Evolutionary conservation across 2,329 filamentous ascomycete genomes (phyloP).

Genomic region (Hymenoscyphus fructigenus): DNA sequence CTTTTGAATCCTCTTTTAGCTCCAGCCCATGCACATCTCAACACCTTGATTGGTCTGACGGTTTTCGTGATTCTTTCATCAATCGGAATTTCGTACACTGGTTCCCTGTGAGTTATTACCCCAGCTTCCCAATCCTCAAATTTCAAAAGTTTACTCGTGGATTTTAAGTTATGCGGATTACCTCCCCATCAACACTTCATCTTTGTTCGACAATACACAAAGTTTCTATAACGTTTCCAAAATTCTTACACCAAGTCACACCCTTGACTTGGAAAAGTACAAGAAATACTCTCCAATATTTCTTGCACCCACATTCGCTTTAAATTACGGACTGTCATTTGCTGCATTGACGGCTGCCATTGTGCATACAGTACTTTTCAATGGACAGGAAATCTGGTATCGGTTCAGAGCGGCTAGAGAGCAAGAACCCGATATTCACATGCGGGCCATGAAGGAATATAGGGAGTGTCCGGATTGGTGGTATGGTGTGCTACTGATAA

Average conservation of each 20-base stretch:
- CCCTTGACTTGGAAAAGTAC: conserved; percentile 63
- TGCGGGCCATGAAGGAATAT: conserved; percentile 56
- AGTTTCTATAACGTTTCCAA: conserved; percentile 61
- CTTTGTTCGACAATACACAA: conserved; percentile 71
- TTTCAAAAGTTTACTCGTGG: neutral
- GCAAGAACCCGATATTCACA: conserved; percentile 51
- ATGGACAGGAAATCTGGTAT: conserved; percentile 63
- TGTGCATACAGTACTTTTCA: conserved; percentile 65
- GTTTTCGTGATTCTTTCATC: conserved; percentile 62
- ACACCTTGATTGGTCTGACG: conserved; percentile 67
- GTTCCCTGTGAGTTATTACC: conserved; percentile 42
- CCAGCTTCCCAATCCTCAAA: neutral
- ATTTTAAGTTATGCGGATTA: conserved; percentile 55
- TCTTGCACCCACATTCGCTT: conserved; percentile 68
- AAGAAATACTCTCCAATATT: conserved; percentile 70
- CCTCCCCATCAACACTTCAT: conserved; percentile 67
- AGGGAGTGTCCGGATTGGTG: conserved; percentile 57
- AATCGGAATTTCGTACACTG: conserved; percentile 62
- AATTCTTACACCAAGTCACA: conserved; percentile 61
- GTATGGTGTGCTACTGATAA: conserved; percentile 50
- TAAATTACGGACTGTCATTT: conserved; percentile 70
- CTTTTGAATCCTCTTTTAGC: conserved; percentile 62
- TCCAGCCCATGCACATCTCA: conserved; percentile 72
- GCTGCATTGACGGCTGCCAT: conserved; percentile 68
- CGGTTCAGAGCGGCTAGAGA: conserved; percentile 22